Conservation (phyloP, 768 basidiomycete species). For the Kwoniella botswanensis region DNA sequence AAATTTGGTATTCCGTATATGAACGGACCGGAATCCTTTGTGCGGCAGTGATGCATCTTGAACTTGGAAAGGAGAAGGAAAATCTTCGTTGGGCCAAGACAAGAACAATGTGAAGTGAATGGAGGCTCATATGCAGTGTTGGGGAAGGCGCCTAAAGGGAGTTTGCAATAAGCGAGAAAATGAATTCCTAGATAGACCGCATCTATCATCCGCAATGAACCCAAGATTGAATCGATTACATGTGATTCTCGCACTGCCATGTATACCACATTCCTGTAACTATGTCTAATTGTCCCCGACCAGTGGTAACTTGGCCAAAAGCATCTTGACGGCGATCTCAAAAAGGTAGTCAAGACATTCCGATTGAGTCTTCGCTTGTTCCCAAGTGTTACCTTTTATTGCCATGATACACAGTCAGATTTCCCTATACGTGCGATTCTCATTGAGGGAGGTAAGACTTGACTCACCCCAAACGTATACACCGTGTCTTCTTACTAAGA, state of each 20-base stretch:
- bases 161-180: not conserved
- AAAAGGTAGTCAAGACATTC: constrained; percentile 92
- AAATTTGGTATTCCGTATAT: not conserved
- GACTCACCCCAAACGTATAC: constrained; percentile 82
- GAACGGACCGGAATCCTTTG: not conserved
- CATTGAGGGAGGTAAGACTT: no score
- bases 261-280: no score
- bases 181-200: no score
- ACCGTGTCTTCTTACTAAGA: constrained; percentile 78
- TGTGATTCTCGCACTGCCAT: no score
- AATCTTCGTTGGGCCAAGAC: not conserved
- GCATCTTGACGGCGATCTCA: constrained; percentile 65
- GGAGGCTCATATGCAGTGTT: no score
- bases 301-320: constrained; percentile 45
- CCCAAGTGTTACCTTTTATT: constrained; percentile 66
- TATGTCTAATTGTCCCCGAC: constrained; percentile 34
- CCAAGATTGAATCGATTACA: no score
- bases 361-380: constrained; percentile 86
- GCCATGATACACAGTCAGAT: not conserved
- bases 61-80: not conserved
- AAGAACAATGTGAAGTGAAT: no score
- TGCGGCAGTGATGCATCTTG: not conserved
- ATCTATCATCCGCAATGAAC: no score
- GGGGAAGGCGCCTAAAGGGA: not conserved
- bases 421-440: not conserved